Evolutionary conservation across 208 protist species (phyloP), one percentile per base, ranked within the genome.

Genomic region (Leishmania lainsoni): DNA sequence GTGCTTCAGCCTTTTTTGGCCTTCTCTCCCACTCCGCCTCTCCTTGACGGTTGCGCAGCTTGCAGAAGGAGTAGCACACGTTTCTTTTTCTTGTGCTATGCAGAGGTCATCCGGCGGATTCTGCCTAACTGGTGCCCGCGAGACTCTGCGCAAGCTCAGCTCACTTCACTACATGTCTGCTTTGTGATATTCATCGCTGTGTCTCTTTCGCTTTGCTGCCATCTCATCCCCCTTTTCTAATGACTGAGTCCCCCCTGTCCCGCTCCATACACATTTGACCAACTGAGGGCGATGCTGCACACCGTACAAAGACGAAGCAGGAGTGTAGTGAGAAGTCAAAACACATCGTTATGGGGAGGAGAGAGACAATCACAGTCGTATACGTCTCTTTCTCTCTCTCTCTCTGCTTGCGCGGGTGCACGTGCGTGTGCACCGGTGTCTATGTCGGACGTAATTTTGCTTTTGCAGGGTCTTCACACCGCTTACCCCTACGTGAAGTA

Each of bases 111-210:
- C 61, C 29, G 16, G 61, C 29, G 4, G 29, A 20, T 39, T 29
- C 61, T 68, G 61, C 61, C 17, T 29, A 3, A 8, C 61, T 68
- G 61, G 61, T 68, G 26, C 39, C 22, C 26, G 26, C 20, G 45
- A 73, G 69, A 45, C 48, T 77, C 51, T 66, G 73, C 22, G 56
- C 32, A 39, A 32, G 73, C 73, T 77, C 73, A 8, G 42, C 12
- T 45, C 5, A 39, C 51, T 20, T 12, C 69, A 51, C 26, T 29
- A 29, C 45, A 16, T 73, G 69, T 26, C 35, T 35, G 69, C 45
- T 54, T 16, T 1, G 16, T 29, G n/a, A 54, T 2, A 12, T 73
- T 1, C 45, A 48, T 52, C 26, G 39, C 26, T 52, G 45, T 26
- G 3, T 51, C 69, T 29, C 26, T 73, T 22, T 29, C 26, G 20